phyloP scores from a whole-genome alignment of 805 yeast genomes.

The Suhomyces pyralidae region DNA sequence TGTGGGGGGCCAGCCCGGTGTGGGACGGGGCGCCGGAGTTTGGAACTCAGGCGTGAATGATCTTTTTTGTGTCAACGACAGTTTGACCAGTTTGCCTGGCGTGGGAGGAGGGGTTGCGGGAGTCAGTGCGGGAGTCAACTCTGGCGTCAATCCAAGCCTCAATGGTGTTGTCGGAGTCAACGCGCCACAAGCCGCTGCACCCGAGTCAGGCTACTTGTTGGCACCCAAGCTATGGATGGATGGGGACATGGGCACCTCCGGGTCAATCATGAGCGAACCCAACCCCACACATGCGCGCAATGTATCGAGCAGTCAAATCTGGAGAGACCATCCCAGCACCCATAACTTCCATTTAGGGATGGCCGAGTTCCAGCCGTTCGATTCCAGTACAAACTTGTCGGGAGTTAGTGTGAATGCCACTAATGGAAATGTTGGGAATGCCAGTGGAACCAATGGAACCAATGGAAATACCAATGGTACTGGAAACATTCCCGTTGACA shows the following conservation, averaged over 20 bases:
- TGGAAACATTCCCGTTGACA: too few relatives aligned
- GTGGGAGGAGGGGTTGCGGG: not conserved
- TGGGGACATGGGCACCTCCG: not conserved
- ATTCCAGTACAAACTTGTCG: slow-evolving; percentile 3
- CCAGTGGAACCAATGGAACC: not conserved
- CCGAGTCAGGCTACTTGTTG: slow-evolving; percentile 7
- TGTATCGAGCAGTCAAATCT: slow-evolving; percentile 15
- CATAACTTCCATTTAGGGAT: slow-evolving; percentile 11
- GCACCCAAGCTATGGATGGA: slow-evolving; percentile 9
- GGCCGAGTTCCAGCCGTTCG: slow-evolving; percentile 16
- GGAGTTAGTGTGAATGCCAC: not conserved
- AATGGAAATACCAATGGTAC: not conserved
- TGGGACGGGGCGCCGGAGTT: slow-evolving; percentile 2
- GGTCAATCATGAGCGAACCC: not conserved
- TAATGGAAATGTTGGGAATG: not conserved
- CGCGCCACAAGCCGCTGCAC: not conserved
- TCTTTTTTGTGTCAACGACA: slow-evolving; percentile 10
- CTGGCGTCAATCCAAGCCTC: not conserved
- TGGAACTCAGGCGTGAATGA: slow-evolving; percentile 10
- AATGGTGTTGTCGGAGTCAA: not conserved
- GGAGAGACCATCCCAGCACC: slow-evolving; percentile 16
- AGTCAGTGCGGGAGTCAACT: slow-evolving; percentile 1
- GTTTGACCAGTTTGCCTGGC: slow-evolving; percentile 11
- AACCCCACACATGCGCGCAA: slow-evolving; percentile 15
- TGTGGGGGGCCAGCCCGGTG: not conserved